Evolutionary conservation across 2,329 filamentous ascomycete genomes (phyloP).

Genomic region (Aaosphaeria arxii): DNA sequence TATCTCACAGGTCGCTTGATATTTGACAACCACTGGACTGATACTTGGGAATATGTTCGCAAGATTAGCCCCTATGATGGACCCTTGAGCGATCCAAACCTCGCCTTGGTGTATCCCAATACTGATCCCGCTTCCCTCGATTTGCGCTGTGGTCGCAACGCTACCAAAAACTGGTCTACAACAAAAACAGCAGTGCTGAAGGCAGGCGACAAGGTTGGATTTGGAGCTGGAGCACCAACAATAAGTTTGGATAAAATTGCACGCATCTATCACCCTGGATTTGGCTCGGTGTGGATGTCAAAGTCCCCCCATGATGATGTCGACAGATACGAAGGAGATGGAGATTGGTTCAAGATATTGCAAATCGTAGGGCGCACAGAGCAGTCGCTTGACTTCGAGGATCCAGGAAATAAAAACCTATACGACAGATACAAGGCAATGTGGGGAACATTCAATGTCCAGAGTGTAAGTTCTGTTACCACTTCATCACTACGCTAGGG

Average conservation of each 20-base stretch:
- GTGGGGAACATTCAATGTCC: background rate
- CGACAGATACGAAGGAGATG: conserved; percentile 2
- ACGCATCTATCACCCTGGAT: conserved; percentile 2
- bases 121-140: conserved; percentile 4
- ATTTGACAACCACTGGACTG: conserved; percentile 4
- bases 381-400: background rate
- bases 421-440: background rate
- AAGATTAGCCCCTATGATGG: conserved; percentile 1
- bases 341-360: conserved; percentile 1
- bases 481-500: too few species aligned
- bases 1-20: conserved; percentile 2
- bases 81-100: background rate
- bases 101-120: conserved; percentile 4
- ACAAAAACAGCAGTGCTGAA: conserved; percentile 4
- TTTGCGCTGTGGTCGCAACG: conserved; percentile 10
- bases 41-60: conserved; percentile 7
- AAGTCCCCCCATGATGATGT: background rate
- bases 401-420: background rate
- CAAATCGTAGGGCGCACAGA: background rate
- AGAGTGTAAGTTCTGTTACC: background rate
- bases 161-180: conserved; percentile 2
- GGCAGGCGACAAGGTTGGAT: conserved; percentile 8
- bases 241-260: background rate
- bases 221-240: background rate
- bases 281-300: conserved; percentile 1